A percentile compares a stretch with the other conserved stretches of the same genome.
These are phyloP conservation scores for Globisporangium alternatum DNA, from an alignment of 352 stramenopile genomes.

Conservation along the genomic window DNA sequence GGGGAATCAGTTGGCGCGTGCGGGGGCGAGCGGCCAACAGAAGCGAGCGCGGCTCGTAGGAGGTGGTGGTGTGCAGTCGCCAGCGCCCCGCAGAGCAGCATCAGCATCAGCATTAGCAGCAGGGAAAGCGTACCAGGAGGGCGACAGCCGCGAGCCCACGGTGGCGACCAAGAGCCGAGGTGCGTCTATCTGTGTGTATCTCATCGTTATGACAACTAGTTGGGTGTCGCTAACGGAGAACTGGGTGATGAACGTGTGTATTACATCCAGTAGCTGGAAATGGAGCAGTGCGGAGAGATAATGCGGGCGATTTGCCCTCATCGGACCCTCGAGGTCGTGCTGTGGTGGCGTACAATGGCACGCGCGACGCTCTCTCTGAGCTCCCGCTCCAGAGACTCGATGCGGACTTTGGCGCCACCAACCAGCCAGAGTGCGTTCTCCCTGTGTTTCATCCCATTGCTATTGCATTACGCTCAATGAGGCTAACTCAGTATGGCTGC, in stretches of 20 bases:
- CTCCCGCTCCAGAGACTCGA: constrained; percentile 7
- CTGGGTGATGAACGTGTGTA: too few relatives aligned
- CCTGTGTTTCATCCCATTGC: not conserved
- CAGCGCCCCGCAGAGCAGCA: not conserved
- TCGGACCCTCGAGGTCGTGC: not conserved
- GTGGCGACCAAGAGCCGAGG: constrained; percentile 2
- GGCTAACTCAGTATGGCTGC: not conserved
- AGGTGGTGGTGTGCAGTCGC: not conserved
- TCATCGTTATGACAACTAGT: not conserved
- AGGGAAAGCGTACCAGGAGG: not conserved
- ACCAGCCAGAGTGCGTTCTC: constrained; percentile 6
- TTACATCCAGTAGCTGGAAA: not conserved
- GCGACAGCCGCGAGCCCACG: not conserved
- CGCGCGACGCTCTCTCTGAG: not conserved
- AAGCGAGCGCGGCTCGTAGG: constrained; percentile 14
- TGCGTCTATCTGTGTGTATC: not conserved
- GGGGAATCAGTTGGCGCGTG: not conserved
- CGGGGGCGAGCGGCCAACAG: not conserved
- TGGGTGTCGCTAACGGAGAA: not conserved
- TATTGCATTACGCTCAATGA: not conserved
- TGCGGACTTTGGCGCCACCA: constrained; percentile 2
- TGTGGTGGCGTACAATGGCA: not conserved
- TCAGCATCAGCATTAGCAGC: too few relatives aligned
- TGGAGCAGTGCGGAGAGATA: not conserved
- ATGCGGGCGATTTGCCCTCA: not conserved